A percentile compares a stretch with the other conserved stretches of the same genome.
phyloP scores from a whole-genome alignment of 73 alveolate species.

The Paramecium caudatum region DNA sequence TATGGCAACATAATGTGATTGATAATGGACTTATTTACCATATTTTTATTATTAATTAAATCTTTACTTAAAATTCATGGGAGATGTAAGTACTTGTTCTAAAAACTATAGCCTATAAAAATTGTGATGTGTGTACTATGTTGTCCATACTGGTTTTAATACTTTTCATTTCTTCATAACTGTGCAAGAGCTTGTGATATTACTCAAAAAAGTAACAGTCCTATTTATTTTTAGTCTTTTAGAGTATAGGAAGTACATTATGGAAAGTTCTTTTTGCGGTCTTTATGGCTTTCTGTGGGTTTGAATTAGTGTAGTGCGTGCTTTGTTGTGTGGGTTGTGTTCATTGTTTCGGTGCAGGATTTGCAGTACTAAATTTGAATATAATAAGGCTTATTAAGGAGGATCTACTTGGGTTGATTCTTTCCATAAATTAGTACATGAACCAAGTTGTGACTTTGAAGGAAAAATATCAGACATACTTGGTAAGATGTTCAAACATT shows the following conservation, averaged over 20 bases:
- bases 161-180: constrained; percentile 56
- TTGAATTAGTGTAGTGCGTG: constrained; percentile 16
- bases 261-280: constrained; percentile 46
- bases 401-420: constrained; percentile 48
- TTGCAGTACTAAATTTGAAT: neutral
- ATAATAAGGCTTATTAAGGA: neutral
- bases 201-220: constrained; percentile 4
- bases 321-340: constrained; percentile 52
- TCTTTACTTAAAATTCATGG: too few relatives aligned
- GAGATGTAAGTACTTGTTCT: too few relatives aligned
- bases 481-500: constrained; percentile 6
- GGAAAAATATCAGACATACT: constrained; percentile 39
- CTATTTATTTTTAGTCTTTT: neutral
- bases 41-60: neutral
- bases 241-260: neutral
- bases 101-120: constrained; percentile 41
- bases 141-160: constrained; percentile 38
- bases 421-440: constrained; percentile 19
- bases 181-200: constrained; percentile 49
- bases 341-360: constrained; percentile 57
- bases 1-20: constrained; percentile 16
- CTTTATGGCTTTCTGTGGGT: constrained; percentile 44
- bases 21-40: neutral
- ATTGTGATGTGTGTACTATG: constrained; percentile 49
- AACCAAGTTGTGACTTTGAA: constrained; percentile 58